phyloP scores from a whole-genome alignment of 305 asterid species.

The Andrographis paniculata region DNA sequence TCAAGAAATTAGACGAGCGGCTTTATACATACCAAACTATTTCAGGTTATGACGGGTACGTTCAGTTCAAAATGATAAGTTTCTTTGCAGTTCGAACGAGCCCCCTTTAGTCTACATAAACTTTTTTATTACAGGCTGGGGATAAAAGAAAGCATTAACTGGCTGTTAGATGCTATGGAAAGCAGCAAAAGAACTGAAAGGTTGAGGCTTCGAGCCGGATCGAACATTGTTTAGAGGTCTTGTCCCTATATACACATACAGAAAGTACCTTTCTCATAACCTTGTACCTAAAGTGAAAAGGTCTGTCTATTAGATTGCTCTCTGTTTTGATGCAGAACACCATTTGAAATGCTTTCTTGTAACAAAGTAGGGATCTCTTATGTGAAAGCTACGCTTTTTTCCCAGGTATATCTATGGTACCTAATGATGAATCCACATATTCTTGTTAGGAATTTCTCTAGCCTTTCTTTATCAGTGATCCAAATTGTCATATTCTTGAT shows the following conservation, averaged over 20 bases:
- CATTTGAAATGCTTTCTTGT: slow-evolving; percentile 1
- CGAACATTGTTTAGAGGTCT: slow-evolving; percentile 31
- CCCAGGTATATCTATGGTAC: neutral
- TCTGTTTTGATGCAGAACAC: slow-evolving; percentile 13
- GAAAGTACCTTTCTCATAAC: slow-evolving; percentile 8
- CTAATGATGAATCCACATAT: slow-evolving; percentile 5
- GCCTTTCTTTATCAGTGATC: too few species aligned
- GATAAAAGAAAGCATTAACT: slow-evolving; percentile 82
- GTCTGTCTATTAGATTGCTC: slow-evolving; percentile 13
- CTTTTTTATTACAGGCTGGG: slow-evolving; percentile 47
- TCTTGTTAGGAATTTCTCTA: too few species aligned
- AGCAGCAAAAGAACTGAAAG: slow-evolving; percentile 83
- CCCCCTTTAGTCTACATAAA: slow-evolving; percentile 1
- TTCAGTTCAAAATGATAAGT: neutral
- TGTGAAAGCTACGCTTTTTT: slow-evolving; percentile 2
- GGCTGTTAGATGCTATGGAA: slow-evolving; percentile 92
- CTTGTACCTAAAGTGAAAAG: slow-evolving; percentile 19
- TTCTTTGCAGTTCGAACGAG: neutral
- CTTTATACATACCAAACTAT: slow-evolving; percentile 71
- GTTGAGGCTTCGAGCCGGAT: slow-evolving; percentile 68
- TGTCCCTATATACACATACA: slow-evolving; percentile 10
- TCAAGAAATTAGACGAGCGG: slow-evolving; percentile 80
- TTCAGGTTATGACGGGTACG: slow-evolving; percentile 79
- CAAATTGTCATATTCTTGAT: too few species aligned
- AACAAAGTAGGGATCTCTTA: neutral